Evolutionary conservation across 257 asterid genomes (phyloP), one percentile per base, ranked within the genome.

Genomic region (Solanum lycopersicoides): DNA sequence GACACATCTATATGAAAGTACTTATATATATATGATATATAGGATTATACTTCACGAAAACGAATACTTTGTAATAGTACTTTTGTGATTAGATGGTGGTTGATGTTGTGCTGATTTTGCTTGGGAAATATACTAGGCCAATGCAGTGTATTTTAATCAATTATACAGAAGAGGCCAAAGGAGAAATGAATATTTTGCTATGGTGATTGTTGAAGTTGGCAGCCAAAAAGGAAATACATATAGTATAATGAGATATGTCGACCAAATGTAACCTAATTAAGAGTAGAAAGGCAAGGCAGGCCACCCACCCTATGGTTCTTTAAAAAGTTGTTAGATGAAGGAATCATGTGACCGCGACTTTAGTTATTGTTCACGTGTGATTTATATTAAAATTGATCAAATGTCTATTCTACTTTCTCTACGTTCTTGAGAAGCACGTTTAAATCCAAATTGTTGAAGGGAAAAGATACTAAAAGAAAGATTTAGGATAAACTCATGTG

Each of bases 171-270:
- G 32, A 82, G 20, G 85, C 85, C 85, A 50, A 80, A 50, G 45
- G 44, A 18, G 11, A 32, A 82, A 15, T 53, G 66, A 18, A 16
- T 50, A 50, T 56, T 23, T 83, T 72, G 85, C 42, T 83, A 39
- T 44, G 44, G 37, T 21, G 85, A 84, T 32, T 75, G 88, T 77
- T 85, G 86, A 86, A 50, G 88, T 86, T 79, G 90, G 90, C 86
- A 34, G 71, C 88, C 90, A 68, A 86, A 79, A 88, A 88, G 87
- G 88, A 37, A 28, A 45, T 35, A 44, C 3, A 68, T 34, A 74
- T 35, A n/a, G n/a, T n/a, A n/a, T 18, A n/a, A 28, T 39, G 47
- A 72, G 6, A 21, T 50, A 66, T 25, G 63, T 86, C 16, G 4
- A 35, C 63, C 85, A 66, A 12, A 32, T 21, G 84, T n/a, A 79